Evolutionary conservation across 2,329 filamentous ascomycete species (phyloP).

Genomic region (Phymatotrichopsis omnivora): DNA sequence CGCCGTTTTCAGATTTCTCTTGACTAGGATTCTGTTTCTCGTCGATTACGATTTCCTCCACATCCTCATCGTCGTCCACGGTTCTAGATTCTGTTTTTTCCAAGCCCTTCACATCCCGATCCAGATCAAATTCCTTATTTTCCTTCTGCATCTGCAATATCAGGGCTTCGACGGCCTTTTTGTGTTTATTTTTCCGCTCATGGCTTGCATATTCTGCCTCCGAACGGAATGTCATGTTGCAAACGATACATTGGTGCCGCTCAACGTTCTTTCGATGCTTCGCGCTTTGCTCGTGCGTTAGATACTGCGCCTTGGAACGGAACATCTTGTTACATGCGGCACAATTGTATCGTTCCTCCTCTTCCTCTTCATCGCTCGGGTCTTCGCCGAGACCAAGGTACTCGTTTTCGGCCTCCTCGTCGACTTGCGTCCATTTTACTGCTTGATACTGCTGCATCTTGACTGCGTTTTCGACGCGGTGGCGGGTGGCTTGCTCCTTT

Average conservation of each 20-base stretch:
- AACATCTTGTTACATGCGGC: too few relatives aligned
- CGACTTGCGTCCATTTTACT: slow-evolving; percentile 28
- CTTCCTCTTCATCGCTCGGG: slow-evolving; percentile 36
- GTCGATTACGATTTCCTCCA: slow-evolving; percentile 1
- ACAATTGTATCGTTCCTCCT: too few relatives aligned
- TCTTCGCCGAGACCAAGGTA: slow-evolving; percentile 33
- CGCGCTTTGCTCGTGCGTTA: too few relatives aligned
- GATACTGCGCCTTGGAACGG: too few relatives aligned
- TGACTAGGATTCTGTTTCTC: too few relatives aligned
- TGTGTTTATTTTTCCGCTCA: slow-evolving; percentile 92
- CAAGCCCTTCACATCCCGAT: slow-evolving; percentile 26
- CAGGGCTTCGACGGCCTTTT: slow-evolving; percentile 73
- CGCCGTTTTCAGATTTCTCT: too few relatives aligned
- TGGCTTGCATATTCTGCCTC: slow-evolving; percentile 86
- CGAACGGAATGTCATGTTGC: slow-evolving; percentile 74
- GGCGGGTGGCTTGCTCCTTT: slow-evolving; percentile 71
- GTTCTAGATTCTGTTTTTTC: slow-evolving; percentile 19
- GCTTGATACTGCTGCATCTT: slow-evolving; percentile 38
- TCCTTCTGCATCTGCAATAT: slow-evolving; percentile 75
- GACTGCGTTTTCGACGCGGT: slow-evolving; percentile 69
- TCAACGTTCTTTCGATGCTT: slow-evolving; percentile 46
- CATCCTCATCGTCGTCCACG: slow-evolving; percentile 27
- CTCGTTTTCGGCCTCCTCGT: slow-evolving; percentile 4
- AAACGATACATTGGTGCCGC: slow-evolving; percentile 64
- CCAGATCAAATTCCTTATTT: slow-evolving; percentile 51